Conservation (phyloP, 495 filamentous ascomycete species). For the Platismatia glauca region DNA sequence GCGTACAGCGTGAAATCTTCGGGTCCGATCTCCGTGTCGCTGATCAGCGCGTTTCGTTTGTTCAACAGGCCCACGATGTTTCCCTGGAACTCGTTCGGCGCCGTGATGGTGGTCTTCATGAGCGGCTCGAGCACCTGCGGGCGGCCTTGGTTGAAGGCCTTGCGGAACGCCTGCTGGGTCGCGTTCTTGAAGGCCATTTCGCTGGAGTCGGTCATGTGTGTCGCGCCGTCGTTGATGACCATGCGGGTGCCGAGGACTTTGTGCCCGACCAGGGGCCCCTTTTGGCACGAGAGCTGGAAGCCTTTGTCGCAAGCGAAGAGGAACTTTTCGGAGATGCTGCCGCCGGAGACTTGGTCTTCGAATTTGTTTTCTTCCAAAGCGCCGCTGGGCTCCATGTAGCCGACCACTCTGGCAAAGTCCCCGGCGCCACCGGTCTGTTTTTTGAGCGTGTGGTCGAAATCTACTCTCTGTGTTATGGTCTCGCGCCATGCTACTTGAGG, state of each 20-base stretch:
- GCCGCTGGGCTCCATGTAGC: constrained; percentile 81
- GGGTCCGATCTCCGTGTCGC: constrained; percentile 86
- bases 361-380: constrained; percentile 69
- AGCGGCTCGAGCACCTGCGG: constrained; percentile 86
- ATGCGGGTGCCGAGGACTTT: constrained; percentile 81
- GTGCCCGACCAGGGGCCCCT: constrained; percentile 90
- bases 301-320: constrained; percentile 93
- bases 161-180: constrained; percentile 94
- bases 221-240: constrained; percentile 94
- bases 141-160: constrained; percentile 71
- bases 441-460: constrained; percentile 90
- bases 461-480: constrained; percentile 66
- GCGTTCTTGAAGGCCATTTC: constrained; percentile 98
- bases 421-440: constrained; percentile 95
- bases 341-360: constrained; percentile 77
- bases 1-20: constrained; percentile 95
- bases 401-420: constrained; percentile 89
- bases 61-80: constrained; percentile 91
- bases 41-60: constrained; percentile 91
- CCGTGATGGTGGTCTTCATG: constrained; percentile 96
- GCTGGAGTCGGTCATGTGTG: constrained; percentile 95
- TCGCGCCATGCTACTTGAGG: constrained; percentile 98
- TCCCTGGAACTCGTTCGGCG: constrained; percentile 96
- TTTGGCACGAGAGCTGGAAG: constrained; percentile 73
- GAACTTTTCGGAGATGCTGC: constrained; percentile 92